Evolutionary conservation across 176 grass and related monocot genomes (phyloP).

Genomic region (Rhynchospora tenuis): DNA sequence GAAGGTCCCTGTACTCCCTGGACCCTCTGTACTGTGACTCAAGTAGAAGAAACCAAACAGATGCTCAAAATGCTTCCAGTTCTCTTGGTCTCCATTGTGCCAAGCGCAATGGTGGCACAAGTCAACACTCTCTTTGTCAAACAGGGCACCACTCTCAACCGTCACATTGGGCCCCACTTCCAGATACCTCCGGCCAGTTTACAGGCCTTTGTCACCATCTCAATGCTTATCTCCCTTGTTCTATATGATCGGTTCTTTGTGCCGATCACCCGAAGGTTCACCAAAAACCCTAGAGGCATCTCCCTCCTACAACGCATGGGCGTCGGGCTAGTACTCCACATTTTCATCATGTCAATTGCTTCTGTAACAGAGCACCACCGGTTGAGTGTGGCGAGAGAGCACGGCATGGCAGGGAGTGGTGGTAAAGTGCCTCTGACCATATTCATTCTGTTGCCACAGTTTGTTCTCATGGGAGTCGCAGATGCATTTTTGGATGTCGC

Average conservation of each 20-base stretch:
- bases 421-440: slow-evolving; percentile 57
- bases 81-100: slow-evolving; percentile 58
- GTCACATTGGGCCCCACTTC: slow-evolving; percentile 47
- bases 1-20: slow-evolving; percentile 25
- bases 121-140: slow-evolving; percentile 89
- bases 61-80: slow-evolving; percentile 89
- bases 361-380: slow-evolving; percentile 57
- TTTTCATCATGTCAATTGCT: slow-evolving; percentile 74
- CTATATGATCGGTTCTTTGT: slow-evolving; percentile 73
- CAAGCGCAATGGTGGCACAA: slow-evolving; percentile 63
- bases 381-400: slow-evolving; percentile 39
- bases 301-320: slow-evolving; percentile 78
- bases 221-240: slow-evolving; percentile 65
- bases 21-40: slow-evolving; percentile 80
- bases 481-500: slow-evolving; percentile 84
- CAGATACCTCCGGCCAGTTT: slow-evolving; percentile 71
- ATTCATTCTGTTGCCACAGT: slow-evolving; percentile 78
- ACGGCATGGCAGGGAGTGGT: slow-evolving; percentile 42
- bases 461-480: slow-evolving; percentile 76
- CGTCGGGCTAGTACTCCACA: slow-evolving; percentile 63
- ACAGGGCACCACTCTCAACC: slow-evolving; percentile 79
- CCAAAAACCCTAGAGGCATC: slow-evolving; percentile 71
- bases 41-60: slow-evolving; percentile 85
- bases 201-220: slow-evolving; percentile 70
- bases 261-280: slow-evolving; percentile 45